phyloP scores from a whole-genome alignment of 2,329 filamentous ascomycete species.

The Aspergillus phoenicis region DNA sequence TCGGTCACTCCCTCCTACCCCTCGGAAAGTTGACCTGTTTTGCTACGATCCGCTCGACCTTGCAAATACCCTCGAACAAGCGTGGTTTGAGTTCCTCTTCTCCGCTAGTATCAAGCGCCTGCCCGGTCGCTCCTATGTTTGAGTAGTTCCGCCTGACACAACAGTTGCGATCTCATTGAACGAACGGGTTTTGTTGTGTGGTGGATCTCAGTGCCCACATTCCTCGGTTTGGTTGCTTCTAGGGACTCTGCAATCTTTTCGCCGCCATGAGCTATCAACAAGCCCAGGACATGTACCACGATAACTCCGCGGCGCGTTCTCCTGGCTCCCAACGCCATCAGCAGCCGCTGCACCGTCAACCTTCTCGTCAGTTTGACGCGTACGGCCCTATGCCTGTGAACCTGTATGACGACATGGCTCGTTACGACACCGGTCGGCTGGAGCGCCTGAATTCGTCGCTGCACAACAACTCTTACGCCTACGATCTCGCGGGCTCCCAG shows the following conservation, averaged over 20 bases:
- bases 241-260: conserved; percentile 28
- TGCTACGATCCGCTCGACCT: conserved; percentile 13
- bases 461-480: conserved; percentile 62
- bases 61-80: neutral
- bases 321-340: conserved; percentile 71
- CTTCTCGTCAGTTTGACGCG: conserved; percentile 76
- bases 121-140: conserved; percentile 36
- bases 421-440: conserved; percentile 57
- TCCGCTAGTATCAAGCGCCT: conserved; percentile 12
- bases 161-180: conserved; percentile 24
- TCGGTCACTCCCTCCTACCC: conserved; percentile 10
- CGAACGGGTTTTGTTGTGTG: conserved; percentile 28
- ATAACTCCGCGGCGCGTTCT: conserved; percentile 70
- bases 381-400: conserved; percentile 67
- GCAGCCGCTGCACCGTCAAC: conserved; percentile 68
- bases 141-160: conserved; percentile 28
- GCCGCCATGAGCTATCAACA: conserved; percentile 44
- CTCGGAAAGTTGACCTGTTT: conserved; percentile 17
- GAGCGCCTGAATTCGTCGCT: conserved; percentile 63
- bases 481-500: conserved; percentile 70
- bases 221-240: conserved; percentile 28
- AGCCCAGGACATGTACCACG: conserved; percentile 63
- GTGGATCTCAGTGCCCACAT: conserved; percentile 36
- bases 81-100: conserved; percentile 4
- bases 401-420: conserved; percentile 71